phyloP scores from a whole-genome alignment of 345 rosid genomes.

The Mercurialis annua region DNA sequence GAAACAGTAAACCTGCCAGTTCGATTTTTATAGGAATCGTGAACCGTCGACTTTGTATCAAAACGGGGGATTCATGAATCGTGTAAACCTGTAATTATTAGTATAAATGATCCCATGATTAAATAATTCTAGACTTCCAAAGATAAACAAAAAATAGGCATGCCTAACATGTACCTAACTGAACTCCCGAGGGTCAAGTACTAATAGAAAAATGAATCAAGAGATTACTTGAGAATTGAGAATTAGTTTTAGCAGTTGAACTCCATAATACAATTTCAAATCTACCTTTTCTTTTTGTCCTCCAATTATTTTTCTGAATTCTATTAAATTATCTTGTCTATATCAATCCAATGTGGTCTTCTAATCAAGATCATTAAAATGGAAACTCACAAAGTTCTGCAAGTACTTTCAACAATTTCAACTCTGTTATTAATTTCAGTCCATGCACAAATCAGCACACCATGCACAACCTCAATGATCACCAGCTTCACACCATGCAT shows the following conservation, averaged over 20 bases:
- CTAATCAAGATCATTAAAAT: constrained; percentile 1
- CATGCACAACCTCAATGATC: constrained; percentile 77
- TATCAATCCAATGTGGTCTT: background rate
- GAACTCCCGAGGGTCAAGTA: background rate
- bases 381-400: constrained; percentile 24
- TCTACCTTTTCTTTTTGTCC: constrained; percentile 25
- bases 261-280: constrained; percentile 37
- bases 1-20: too few species aligned
- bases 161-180: constrained; percentile 29
- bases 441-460: constrained; percentile 64
- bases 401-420: constrained; percentile 21
- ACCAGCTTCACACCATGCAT: constrained; percentile 78
- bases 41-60: too few species aligned
- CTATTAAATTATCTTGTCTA: constrained; percentile 18
- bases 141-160: background rate
- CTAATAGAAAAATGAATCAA: background rate
- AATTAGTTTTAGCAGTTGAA: constrained; percentile 41
- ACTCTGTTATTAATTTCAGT: constrained; percentile 29
- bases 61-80: too few species aligned
- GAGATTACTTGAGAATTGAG: constrained; percentile 7
- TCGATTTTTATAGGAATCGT: too few species aligned
- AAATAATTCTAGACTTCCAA: too few species aligned
- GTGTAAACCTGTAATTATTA: too few species aligned
- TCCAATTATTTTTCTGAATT: constrained; percentile 11
- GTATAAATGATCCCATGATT: background rate